Conservation (phyloP, 352 stramenopile genomes). For the Globisporangium polare region DNA sequence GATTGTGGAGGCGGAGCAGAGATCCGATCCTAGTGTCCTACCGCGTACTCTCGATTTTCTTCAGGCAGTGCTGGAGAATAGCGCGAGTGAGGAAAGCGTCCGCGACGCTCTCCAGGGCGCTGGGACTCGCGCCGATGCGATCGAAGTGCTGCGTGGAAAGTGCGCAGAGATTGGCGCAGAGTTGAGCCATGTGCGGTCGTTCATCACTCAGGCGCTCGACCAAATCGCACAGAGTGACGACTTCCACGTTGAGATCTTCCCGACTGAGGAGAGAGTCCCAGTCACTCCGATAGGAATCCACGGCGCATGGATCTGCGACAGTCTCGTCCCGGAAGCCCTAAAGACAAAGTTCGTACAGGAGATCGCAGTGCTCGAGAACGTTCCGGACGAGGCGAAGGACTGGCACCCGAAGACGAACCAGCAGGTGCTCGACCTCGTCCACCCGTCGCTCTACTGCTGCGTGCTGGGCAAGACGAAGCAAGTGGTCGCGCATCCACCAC, state of each 20-base stretch:
- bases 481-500: neutral
- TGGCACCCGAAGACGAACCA: slow-evolving; percentile 50
- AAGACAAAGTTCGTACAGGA: slow-evolving; percentile 26
- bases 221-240: neutral
- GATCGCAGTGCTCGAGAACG: slow-evolving; percentile 29
- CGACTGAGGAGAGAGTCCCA: neutral
- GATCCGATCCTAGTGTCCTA: neutral
- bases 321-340: slow-evolving; percentile 19
- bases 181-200: neutral
- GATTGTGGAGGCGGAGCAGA: neutral
- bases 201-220: neutral
- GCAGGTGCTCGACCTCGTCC: slow-evolving; percentile 52
- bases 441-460: slow-evolving; percentile 61
- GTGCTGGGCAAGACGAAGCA: slow-evolving; percentile 32
- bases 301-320: slow-evolving; percentile 28
- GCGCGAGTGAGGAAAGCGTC: neutral
- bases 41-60: slow-evolving; percentile 1
- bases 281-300: slow-evolving; percentile 1
- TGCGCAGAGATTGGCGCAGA: neutral
- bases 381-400: slow-evolving; percentile 39
- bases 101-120: neutral
- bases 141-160: neutral
- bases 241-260: neutral
- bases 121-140: neutral
- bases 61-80: slow-evolving; percentile 2